Conservation (phyloP, 2,329 filamentous ascomycete species). For the Aureobasidium sp. region DNA sequence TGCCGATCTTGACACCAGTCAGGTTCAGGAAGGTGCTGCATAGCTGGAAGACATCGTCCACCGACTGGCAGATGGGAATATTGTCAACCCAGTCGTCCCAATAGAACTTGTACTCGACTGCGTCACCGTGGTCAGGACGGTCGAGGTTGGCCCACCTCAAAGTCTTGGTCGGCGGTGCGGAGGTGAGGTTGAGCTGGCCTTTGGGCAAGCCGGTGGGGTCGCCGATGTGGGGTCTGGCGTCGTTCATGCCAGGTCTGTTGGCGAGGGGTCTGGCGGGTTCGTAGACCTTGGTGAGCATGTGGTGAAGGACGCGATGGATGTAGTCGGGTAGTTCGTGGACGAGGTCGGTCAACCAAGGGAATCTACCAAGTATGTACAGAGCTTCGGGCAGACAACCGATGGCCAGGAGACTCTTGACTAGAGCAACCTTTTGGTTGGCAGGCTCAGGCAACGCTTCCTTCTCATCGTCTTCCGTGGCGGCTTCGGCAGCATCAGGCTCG, state of each 20-base stretch:
- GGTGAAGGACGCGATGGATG: slow-evolving; percentile 75
- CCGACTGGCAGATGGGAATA: slow-evolving; percentile 77
- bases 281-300: slow-evolving; percentile 72
- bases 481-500: slow-evolving; percentile 28
- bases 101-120: slow-evolving; percentile 80
- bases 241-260: slow-evolving; percentile 34
- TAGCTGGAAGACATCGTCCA: slow-evolving; percentile 84
- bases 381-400: slow-evolving; percentile 91
- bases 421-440: slow-evolving; percentile 74
- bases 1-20: slow-evolving; percentile 81
- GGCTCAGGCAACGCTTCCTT: slow-evolving; percentile 55
- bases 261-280: slow-evolving; percentile 41
- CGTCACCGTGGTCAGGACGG: slow-evolving; percentile 61
- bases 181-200: slow-evolving; percentile 54
- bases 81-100: slow-evolving; percentile 97
- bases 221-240: slow-evolving; percentile 40
- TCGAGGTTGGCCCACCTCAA: slow-evolving; percentile 81
- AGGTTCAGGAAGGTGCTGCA: slow-evolving; percentile 77
- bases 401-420: slow-evolving; percentile 76
- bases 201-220: slow-evolving; percentile 63
- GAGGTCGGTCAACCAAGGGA: slow-evolving; percentile 83
- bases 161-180: slow-evolving; percentile 54
- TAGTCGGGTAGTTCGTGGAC: slow-evolving; percentile 73
- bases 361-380: slow-evolving; percentile 82
- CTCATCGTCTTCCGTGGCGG: slow-evolving; percentile 24